Conservation (phyloP, 2,329 filamentous ascomycete species). For the Curvularia hawaiiensis region DNA sequence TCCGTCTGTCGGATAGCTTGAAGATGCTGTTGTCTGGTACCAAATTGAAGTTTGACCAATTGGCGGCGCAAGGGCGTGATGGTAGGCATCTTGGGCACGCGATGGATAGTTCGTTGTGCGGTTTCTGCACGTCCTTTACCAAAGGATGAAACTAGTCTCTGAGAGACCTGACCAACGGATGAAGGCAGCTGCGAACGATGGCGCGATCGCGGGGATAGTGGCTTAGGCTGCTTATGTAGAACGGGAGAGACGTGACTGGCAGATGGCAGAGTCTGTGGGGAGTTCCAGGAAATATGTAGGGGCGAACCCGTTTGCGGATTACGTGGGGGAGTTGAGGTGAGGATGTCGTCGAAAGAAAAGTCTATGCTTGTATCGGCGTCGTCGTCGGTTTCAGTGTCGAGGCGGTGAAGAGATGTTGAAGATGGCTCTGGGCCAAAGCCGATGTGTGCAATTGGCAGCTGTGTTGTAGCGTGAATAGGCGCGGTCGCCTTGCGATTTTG, state of each 20-base stretch:
- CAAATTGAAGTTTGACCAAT: slow-evolving; percentile 17
- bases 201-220: background rate
- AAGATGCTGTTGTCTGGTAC: slow-evolving; percentile 12
- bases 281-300: slow-evolving; percentile 7
- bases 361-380: slow-evolving; percentile 17
- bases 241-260: background rate
- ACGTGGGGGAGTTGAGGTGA: slow-evolving; percentile 18
- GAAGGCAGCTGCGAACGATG: background rate
- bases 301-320: slow-evolving; percentile 19
- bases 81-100: background rate
- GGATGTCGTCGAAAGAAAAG: slow-evolving; percentile 25
- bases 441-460: background rate
- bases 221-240: background rate
- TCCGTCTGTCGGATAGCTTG: background rate
- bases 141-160: background rate
- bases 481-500: background rate
- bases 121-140: background rate
- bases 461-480: slow-evolving; percentile 1
- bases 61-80: slow-evolving; percentile 19
- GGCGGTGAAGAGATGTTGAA: background rate
- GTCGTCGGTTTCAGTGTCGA: background rate
- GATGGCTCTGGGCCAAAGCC: background rate
- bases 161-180: background rate
- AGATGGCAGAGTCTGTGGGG: slow-evolving; percentile 2
- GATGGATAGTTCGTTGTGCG: background rate